These are phyloP conservation scores for Schizochytrium sp. DNA, from an alignment of 108 stramenopile species.

Conservation along the genomic window DNA sequence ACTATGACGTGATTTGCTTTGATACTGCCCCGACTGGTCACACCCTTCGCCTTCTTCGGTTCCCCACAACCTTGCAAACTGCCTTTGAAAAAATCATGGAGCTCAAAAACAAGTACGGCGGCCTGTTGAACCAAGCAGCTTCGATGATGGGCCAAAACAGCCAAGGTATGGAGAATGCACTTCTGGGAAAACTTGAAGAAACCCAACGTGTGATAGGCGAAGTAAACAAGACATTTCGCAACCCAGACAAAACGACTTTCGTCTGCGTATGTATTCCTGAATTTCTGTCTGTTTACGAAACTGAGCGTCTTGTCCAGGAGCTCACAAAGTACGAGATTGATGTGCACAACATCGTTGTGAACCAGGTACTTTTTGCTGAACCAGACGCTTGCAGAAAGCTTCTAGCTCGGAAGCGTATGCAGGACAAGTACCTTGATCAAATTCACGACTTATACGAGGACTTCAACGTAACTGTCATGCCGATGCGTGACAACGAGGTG, in stretches of 20 bases:
- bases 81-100: conserved; percentile 95
- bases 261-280: conserved; percentile 99
- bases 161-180: conserved; percentile 82
- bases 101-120: conserved; percentile 93
- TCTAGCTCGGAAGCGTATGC: conserved; percentile 95
- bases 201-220: conserved; percentile 70
- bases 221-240: conserved; percentile 73
- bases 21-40: conserved; percentile 99
- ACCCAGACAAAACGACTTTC: conserved; percentile 96
- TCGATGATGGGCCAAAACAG: conserved; percentile 86
- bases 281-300: conserved; percentile 99
- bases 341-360: conserved; percentile 98
- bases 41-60: conserved; percentile 93
- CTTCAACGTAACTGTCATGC: conserved; percentile 97
- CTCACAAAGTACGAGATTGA: conserved; percentile 98
- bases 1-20: conserved; percentile 96
- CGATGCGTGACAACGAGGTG: conserved; percentile 96
- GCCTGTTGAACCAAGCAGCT: conserved; percentile 92
- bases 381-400: conserved; percentile 89
- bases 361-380: conserved; percentile 98
- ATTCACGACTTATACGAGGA: conserved; percentile 99
- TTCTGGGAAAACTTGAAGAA: conserved; percentile 91
- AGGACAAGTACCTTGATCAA: conserved; percentile 99
- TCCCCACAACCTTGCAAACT: conserved; percentile 96
- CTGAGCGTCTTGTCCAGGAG: conserved; percentile 99